These are phyloP conservation scores for Helicostylum pulchrum DNA, from an alignment of 192 early-diverging fungal species.

Conservation along the genomic window DNA sequence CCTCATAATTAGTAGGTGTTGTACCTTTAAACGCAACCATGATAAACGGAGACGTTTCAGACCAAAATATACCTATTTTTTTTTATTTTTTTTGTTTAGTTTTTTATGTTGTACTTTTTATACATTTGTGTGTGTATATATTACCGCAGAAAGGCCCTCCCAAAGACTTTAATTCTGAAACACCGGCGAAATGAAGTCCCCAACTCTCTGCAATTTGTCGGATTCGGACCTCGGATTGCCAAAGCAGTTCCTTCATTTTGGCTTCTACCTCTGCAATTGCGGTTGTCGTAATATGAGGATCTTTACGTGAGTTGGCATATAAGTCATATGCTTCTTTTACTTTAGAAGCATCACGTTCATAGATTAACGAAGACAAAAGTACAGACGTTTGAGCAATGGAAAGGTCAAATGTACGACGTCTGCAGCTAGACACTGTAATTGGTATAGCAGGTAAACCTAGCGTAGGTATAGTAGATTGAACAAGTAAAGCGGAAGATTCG, in stretches of 20 bases:
- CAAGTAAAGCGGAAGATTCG: neutral
- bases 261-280: neutral
- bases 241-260: conserved; percentile 24
- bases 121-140: neutral
- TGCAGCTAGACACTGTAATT: neutral
- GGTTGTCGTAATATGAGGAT: neutral
- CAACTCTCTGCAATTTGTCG: conserved; percentile 26
- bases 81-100: neutral
- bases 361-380: conserved; percentile 42
- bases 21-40: conserved; percentile 48
- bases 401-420: conserved; percentile 27
- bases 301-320: neutral
- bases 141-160: conserved; percentile 48
- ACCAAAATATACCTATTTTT: conserved; percentile 36
- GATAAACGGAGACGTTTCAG: conserved; percentile 38
- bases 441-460: conserved; percentile 12
- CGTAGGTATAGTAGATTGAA: conserved; percentile 18
- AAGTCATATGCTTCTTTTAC: conserved; percentile 36
- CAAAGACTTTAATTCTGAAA: conserved; percentile 46
- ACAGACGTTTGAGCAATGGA: conserved; percentile 36
- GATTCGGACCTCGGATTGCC: conserved; percentile 35
- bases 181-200: conserved; percentile 40
- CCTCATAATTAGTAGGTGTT: conserved; percentile 42
- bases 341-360: conserved; percentile 40
- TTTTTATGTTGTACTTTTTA: neutral